phyloP scores from a whole-genome alignment of 768 basidiomycete species.

The Tulasnella calospora region DNA sequence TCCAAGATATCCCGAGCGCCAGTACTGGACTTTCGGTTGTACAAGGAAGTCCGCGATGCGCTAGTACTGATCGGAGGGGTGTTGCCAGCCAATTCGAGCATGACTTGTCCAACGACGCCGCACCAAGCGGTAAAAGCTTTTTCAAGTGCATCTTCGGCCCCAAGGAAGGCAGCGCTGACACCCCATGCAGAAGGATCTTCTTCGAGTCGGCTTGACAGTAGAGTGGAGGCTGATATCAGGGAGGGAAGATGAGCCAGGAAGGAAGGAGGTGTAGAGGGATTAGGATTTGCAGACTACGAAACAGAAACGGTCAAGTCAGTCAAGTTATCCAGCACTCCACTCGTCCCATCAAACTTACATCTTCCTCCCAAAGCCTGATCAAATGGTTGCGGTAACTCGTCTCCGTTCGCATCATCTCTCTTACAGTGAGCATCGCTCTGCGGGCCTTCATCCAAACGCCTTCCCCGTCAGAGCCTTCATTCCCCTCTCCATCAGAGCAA shows the following conservation, averaged over 20 bases:
- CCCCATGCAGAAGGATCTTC: constrained; percentile 63
- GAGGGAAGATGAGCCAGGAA: constrained; percentile 51
- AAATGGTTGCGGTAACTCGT: constrained; percentile 43
- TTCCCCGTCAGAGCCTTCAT: constrained; percentile 17
- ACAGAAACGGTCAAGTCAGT: background rate
- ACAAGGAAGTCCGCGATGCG: constrained; percentile 21
- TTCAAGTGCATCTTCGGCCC: constrained; percentile 50
- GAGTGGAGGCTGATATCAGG: constrained; percentile 49
- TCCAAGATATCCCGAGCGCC: constrained; percentile 12
- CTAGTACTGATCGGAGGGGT: background rate
- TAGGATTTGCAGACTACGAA: constrained; percentile 8
- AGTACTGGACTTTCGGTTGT: constrained; percentile 12
- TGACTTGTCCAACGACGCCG: constrained; percentile 47
- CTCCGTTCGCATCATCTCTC: constrained; percentile 50
- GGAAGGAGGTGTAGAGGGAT: constrained; percentile 43
- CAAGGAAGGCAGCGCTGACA: constrained; percentile 56
- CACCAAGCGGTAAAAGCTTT: constrained; percentile 55
- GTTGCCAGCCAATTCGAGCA: constrained; percentile 29
- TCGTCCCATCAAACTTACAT: constrained; percentile 33
- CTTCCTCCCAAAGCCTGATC: constrained; percentile 38
- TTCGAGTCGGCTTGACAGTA: constrained; percentile 48
- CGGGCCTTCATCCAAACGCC: constrained; percentile 25
- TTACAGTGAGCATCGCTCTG: constrained; percentile 25
- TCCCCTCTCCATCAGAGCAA: background rate
- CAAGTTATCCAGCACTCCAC: background rate